These are phyloP conservation scores for Kwoniella dendrophila DNA, from an alignment of 768 basidiomycete genomes.

Conservation along the genomic window DNA sequence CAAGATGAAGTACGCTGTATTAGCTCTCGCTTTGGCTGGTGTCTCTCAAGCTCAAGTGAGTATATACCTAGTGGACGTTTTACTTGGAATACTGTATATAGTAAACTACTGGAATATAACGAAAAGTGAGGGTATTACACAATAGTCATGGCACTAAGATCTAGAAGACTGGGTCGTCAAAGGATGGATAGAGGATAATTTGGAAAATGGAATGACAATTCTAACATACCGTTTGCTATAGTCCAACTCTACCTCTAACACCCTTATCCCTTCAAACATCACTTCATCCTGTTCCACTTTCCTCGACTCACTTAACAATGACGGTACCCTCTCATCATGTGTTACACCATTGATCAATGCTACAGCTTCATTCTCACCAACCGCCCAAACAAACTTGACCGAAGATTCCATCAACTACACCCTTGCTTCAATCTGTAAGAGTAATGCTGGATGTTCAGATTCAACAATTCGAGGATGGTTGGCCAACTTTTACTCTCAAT, in stretches of 20 bases:
- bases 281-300: constrained; percentile 62
- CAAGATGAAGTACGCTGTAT: constrained; percentile 31
- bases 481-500: constrained; percentile 69
- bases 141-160: background rate
- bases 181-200: background rate
- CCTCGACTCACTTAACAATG: constrained; percentile 65
- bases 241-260: constrained; percentile 32
- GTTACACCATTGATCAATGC: constrained; percentile 60
- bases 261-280: constrained; percentile 72
- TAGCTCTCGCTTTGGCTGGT: constrained; percentile 28
- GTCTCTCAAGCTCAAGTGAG: constrained; percentile 29
- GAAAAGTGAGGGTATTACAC: too few species aligned
- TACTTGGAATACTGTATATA: too few species aligned
- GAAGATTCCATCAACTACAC: constrained; percentile 56
- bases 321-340: constrained; percentile 61
- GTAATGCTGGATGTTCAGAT: constrained; percentile 56
- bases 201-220: background rate
- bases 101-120: background rate
- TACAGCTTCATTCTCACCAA: constrained; percentile 62
- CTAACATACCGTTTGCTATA: background rate
- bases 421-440: constrained; percentile 64
- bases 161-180: background rate
- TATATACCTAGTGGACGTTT: too few species aligned
- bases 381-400: constrained; percentile 56
- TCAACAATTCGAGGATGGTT: constrained; percentile 66